Base-by-base conservation (phyloP, 2,329 filamentous ascomycete species). In the Penicillium fuscoglaucum region DNA sequence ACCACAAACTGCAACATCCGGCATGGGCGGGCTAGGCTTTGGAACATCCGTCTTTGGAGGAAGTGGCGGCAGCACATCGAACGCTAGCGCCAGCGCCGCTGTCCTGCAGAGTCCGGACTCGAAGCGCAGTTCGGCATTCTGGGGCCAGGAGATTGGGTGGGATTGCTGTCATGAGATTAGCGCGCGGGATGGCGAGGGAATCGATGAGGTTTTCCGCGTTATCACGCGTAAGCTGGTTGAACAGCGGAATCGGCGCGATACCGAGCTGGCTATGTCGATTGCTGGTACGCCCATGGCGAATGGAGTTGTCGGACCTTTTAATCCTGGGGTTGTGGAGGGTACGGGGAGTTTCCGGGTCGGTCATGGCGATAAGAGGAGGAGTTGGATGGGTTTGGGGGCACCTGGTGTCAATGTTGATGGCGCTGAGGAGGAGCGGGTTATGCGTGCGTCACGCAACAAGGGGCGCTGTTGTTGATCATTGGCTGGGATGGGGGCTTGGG, bases 101-200 rank as follows among this genome's bases (percentile, higher is more conserved):
- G 68, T 13, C 17, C 31, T 73, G 2, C 67, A 70, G 50, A 76
- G 73, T 43, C 68, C 74, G 0, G 77, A 78, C 62, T 79, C 75
- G 65, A 80, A 79, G 59, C 78, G 76, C 60, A 76, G 77, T 68
- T 79, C 71, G 62, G 80, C 68, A 52, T 81, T 75, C 76, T 97
- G 93, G 93, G 91, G 89, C 24, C 90, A 95, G 73, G 93, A 97
- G 71, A 87, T 92, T 6, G 92, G 93, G 52, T 98, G 93, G 93
- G 93, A 97, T 70, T 96, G 92, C 62, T 98, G 93, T 74, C 95
- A 98, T 75, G 95, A 99, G 79, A 93, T 99, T 71, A 93, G 88
- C 66, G 93, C 93, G 48, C 93, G 96, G 80, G 92, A 89, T 69
- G 93, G 93, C 57, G 93, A 97, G 79, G 93, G 93, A 19, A 93